Conservation (phyloP, 768 basidiomycete genomes). For the Mycena metata region DNA sequence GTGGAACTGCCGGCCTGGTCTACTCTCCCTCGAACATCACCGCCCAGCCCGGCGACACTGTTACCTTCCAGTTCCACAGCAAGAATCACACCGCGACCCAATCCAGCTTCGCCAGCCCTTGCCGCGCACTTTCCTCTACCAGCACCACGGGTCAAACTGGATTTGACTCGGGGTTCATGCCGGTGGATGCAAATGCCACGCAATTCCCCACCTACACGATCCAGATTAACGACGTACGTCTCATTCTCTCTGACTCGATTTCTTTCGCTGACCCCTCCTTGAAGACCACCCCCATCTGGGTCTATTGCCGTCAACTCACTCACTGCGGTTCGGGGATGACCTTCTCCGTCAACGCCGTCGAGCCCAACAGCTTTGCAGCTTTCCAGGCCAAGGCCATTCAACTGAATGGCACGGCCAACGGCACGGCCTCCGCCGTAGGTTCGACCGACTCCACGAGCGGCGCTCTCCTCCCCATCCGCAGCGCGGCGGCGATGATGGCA, state of each 20-base stretch:
- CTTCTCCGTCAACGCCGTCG: constrained; percentile 68
- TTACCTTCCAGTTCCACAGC: constrained; percentile 62
- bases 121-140: constrained; percentile 56
- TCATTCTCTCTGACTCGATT: not conserved
- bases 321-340: constrained; percentile 75
- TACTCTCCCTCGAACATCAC: constrained; percentile 62
- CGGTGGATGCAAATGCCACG: constrained; percentile 58
- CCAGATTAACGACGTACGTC: constrained; percentile 65
- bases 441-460: constrained; percentile 31
- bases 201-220: constrained; percentile 67
- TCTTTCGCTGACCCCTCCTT: constrained; percentile 16
- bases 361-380: constrained; percentile 66
- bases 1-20: constrained; percentile 52
- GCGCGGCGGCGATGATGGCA: constrained; percentile 45
- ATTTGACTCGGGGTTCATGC: constrained; percentile 65
- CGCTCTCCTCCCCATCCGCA: constrained; percentile 35
- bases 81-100: constrained; percentile 65
- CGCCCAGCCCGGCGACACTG: constrained; percentile 60
- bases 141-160: constrained; percentile 58
- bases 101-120: constrained; percentile 58
- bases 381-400: constrained; percentile 63
- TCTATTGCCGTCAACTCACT: constrained; percentile 61
- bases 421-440: too few relatives aligned
- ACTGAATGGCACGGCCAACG: constrained; percentile 54
- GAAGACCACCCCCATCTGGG: constrained; percentile 69